Base-by-base conservation (phyloP, 805 yeast genomes). In the Saccharomycopsis sp. region DNA sequence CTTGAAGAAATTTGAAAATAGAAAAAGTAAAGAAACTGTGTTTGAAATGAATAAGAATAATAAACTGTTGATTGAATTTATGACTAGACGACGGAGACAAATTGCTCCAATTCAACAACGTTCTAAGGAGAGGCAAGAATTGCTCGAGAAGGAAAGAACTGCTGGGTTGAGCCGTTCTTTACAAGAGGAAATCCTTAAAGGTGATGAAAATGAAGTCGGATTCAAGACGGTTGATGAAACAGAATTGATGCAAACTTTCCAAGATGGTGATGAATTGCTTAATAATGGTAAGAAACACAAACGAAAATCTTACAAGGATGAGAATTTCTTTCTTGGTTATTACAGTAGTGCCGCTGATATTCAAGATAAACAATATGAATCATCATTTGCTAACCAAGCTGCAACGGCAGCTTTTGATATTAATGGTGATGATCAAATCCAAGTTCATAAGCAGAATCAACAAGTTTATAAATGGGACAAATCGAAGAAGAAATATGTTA, bases 391-490 rank as follows among this genome's bases (percentile, higher is more conserved):
- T 17, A 83, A 79, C 48, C 94, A 80, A 40, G 97, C 96, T 1
- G 74, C 79, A n/a, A 68, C 70, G 24, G 97, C 96, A 1, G 72
- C 95, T 0, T 90, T 88, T 63, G 96, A 89, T 58, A 67, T 93
- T 54, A 81, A 73, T 47, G 77, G 71, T 38, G 95, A 88, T 51
- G 78, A 74, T 50, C 84, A 81, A 54, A 72, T 78, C 36, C 80
- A 75, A 57, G 75, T 66, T 40, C 81, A 82, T 61, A 79, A 72
- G 49, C 89, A 82, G 59, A 68, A 72, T 3, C 71, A 72, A 47
- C 77, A 74, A 39, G 78, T 80, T 19, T 81, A 84, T 72, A 74
- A 77, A 59, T 90, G 98, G 98, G 97, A 90, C 65, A 85, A 76
- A 63, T 86, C 87, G 74, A 82, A 85, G 63, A 93, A 94, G 57